Percentiles rank a stretch among this genome's conserved stretches.
Evolutionary conservation across 2,329 filamentous ascomycete genomes (phyloP).

Genomic region (Fusarium succisae): DNA sequence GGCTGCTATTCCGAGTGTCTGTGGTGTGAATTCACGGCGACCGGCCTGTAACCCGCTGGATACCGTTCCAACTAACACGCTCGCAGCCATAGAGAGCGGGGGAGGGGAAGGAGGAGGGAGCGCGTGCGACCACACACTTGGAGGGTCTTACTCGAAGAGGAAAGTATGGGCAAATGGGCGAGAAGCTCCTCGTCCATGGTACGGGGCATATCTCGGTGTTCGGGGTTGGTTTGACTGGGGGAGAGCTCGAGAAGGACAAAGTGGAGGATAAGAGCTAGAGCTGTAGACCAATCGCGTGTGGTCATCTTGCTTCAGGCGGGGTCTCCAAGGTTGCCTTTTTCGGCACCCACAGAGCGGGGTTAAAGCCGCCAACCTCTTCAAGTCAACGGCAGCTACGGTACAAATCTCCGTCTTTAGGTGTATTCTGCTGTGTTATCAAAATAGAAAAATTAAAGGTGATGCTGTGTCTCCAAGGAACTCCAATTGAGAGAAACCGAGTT

Average conservation of each 20-base stretch:
- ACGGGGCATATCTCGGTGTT: conserved; percentile 45
- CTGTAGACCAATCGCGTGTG: conserved; percentile 6
- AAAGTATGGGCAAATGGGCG: conserved; percentile 31
- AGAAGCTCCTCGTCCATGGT: conserved; percentile 10
- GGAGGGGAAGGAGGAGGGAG: conserved; percentile 9
- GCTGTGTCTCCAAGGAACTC: not conserved
- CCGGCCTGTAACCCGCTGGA: conserved; percentile 27
- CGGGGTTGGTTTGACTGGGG: conserved; percentile 34
- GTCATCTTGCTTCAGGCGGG: conserved; percentile 9
- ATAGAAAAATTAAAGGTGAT: not conserved
- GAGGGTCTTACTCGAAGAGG: conserved; percentile 36
- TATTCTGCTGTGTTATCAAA: not conserved
- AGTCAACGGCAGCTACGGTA: conserved; percentile 27
- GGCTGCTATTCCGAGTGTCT: not conserved
- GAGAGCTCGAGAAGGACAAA: conserved; percentile 14
- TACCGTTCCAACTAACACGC: conserved; percentile 19
- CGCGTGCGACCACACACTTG: conserved; percentile 27
- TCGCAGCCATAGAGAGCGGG: conserved; percentile 19
- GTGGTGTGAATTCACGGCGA: conserved; percentile 1
- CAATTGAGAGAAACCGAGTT: conserved; percentile 1
- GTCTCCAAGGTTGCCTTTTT: conserved; percentile 17
- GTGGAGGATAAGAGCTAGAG: conserved; percentile 11
- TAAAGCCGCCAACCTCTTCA: not conserved
- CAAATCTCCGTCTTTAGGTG: conserved; percentile 13
- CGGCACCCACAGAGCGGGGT: conserved; percentile 24